Conservation (phyloP, 2,329 filamentous ascomycete genomes). For the Sclerotiophoma versabilis region DNA sequence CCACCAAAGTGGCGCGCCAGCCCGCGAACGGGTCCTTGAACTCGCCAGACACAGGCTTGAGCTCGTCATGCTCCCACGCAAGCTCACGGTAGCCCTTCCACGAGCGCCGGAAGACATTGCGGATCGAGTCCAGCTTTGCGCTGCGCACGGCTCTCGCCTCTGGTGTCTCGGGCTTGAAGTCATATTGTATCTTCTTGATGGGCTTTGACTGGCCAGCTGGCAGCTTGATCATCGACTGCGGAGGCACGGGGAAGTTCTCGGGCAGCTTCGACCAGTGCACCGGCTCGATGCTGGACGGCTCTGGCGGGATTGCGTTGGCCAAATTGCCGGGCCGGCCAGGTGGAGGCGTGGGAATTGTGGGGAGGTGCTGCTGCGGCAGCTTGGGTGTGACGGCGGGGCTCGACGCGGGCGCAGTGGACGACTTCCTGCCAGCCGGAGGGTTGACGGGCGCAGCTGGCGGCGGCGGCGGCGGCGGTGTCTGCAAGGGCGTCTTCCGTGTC, state of each 20-base stretch:
- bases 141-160: slow-evolving; percentile 63
- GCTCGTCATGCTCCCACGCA: slow-evolving; percentile 88
- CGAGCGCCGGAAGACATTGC: slow-evolving; percentile 75
- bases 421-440: slow-evolving; percentile 21
- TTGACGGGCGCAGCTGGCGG: slow-evolving; percentile 25
- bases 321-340: slow-evolving; percentile 22
- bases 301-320: slow-evolving; percentile 30
- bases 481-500: slow-evolving; percentile 29
- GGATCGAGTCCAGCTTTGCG: slow-evolving; percentile 71
- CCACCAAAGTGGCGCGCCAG: slow-evolving; percentile 88
- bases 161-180: slow-evolving; percentile 70
- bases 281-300: slow-evolving; percentile 28
- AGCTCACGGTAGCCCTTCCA: slow-evolving; percentile 83
- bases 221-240: slow-evolving; percentile 74
- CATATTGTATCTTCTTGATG: slow-evolving; percentile 79
- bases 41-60: slow-evolving; percentile 73
- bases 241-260: slow-evolving; percentile 79
- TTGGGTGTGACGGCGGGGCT: slow-evolving; percentile 19
- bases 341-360: slow-evolving; percentile 26
- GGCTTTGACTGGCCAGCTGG: slow-evolving; percentile 73
- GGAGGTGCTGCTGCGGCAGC: slow-evolving; percentile 20
- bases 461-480: slow-evolving; percentile 44
- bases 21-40: slow-evolving; percentile 85
- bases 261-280: slow-evolving; percentile 76
- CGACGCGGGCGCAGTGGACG: slow-evolving; percentile 20